Base-by-base conservation (phyloP, 164 flowering plant species). In the Liriodendron chinense region DNA sequence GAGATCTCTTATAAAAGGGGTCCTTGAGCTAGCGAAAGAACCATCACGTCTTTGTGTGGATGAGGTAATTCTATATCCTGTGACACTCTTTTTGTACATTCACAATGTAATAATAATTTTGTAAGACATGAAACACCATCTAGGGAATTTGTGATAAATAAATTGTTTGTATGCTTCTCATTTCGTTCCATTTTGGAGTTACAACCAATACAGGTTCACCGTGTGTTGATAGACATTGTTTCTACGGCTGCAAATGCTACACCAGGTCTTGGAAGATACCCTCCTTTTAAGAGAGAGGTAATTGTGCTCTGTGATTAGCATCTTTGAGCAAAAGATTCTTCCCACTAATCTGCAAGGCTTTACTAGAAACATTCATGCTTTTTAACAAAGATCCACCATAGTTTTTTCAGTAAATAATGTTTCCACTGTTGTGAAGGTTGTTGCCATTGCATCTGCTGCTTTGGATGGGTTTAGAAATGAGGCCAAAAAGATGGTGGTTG, bases 211-310 rank as follows among this genome's bases (percentile, higher is more conserved):
- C 79, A 94, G 99, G 99, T 96, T 59, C 99, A 96, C 79, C 92
- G 92, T 65, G 99, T 96, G 26, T 81, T 96, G 69, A 86, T 93
- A 28, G 99, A 96, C 82, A 91, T 96, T 53, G 97, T 96, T 77
- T 91, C 98, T 81, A 82, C 97, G 72, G 77, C 98, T 78, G 99
- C 98, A 73, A 91, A 90, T 88, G 91, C 94, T 50, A 96, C 99
- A 16, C 94, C 98, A 34, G 98, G 99, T 73, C 94, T 96, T 74
- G 99, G 98, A 73, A 91, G 97, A 86, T 96, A 96, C 75, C 98
- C 99, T 78, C 94, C 96, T 75, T 96, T 92, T 72, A 94, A 94
- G 85, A 83, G 98, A 86, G 98, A 94, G 96, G 99, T 96, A 85
- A 53, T 21, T 47, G 25, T 59, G 57, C 68, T 23, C 47, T 12